phyloP scores from a whole-genome alignment of 2,329 filamentous ascomycete species.

The Parasarocladium wereldwijsianum region DNA sequence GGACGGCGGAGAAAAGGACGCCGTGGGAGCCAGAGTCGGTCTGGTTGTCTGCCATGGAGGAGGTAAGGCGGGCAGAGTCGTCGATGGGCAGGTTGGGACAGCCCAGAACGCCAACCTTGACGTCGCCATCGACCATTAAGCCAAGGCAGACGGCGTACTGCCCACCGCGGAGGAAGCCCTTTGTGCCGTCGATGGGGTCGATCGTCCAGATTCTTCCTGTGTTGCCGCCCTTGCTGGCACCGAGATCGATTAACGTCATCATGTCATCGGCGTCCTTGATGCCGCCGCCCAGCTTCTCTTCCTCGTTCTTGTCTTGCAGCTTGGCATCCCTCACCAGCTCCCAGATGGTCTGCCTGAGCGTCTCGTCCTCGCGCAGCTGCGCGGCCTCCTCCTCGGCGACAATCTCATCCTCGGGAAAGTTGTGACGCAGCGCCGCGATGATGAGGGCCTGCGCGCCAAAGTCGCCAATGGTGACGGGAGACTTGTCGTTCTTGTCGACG shows the following conservation, averaged over 20 bases:
- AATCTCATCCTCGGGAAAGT: slow-evolving; percentile 82
- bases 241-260: slow-evolving; percentile 52
- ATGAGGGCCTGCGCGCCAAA: slow-evolving; percentile 96
- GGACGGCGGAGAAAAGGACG: slow-evolving; percentile 75
- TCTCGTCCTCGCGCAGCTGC: slow-evolving; percentile 56
- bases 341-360: slow-evolving; percentile 61
- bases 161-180: slow-evolving; percentile 88
- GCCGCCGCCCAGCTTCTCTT: slow-evolving; percentile 56
- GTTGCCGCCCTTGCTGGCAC: slow-evolving; percentile 55
- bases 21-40: slow-evolving; percentile 59
- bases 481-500: slow-evolving; percentile 79
- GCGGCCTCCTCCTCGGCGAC: slow-evolving; percentile 91
- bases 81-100: slow-evolving; percentile 91
- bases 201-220: slow-evolving; percentile 85
- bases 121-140: slow-evolving; percentile 82
- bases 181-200: slow-evolving; percentile 95
- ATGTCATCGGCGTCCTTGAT: slow-evolving; percentile 49
- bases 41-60: slow-evolving; percentile 58
- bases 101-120: slow-evolving; percentile 86
- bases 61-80: slow-evolving; percentile 44
- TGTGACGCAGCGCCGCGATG: slow-evolving; percentile 74
- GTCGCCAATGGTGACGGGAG: slow-evolving; percentile 93
- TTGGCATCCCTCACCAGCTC: slow-evolving; percentile 59
- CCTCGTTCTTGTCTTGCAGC: slow-evolving; percentile 42
- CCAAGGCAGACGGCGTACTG: slow-evolving; percentile 95